Evolutionary conservation across 371 early-diverging fungal species (phyloP), one percentile per base, ranked within the genome.

Genomic region (Mortierella sp.): DNA sequence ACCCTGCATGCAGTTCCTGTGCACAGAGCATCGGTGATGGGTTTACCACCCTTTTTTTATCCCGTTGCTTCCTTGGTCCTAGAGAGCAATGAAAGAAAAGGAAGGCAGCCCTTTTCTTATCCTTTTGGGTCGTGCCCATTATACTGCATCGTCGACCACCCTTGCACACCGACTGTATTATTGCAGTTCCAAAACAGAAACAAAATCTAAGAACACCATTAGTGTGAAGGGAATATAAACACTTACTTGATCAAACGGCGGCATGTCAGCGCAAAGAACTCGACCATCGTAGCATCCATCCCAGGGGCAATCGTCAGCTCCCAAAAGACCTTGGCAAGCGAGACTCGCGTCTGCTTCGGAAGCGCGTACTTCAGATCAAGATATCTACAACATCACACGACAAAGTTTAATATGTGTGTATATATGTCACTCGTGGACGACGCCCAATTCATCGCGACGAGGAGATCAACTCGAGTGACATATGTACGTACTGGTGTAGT

Each of bases 351-450:
- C 56, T 93, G 88, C 48, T 88, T 78, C n/a, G 94, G 88, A 41
- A 95, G 70, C 16, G 89, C 82, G 80, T 95, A 92, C 65, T 94
- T 93, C 77, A 96, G 88, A 74, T 94, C 95, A 51, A 94, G 84
- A 74, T 93, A 93, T 70, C 93, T 93, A 83, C 10, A 56, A 16
- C 43, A 21, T 29, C 41, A 56, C 21, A 12, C 41, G 54, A 10
- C 16, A 51, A 11, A 1, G n/a, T 54, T 70, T 6, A 51, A 35
- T 71, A 55, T 56, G 56, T 60, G 46, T 56, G 56, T 6, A 14
- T n/a, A 24, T 54, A 21, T 7, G 54, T 18, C 8, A 7, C n/a
- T 55, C 24, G 27, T 24, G n/a, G 11, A 10, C 27, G 27, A n/a
- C 1, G 56, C 27, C n/a, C 56, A n/a, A 55, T 10, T 55, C 10